A percentile compares a stretch with the other conserved stretches of the same genome.
Conservation (phyloP, 2,329 filamentous ascomycete species). For the Clarireedia monteithiana region DNA sequence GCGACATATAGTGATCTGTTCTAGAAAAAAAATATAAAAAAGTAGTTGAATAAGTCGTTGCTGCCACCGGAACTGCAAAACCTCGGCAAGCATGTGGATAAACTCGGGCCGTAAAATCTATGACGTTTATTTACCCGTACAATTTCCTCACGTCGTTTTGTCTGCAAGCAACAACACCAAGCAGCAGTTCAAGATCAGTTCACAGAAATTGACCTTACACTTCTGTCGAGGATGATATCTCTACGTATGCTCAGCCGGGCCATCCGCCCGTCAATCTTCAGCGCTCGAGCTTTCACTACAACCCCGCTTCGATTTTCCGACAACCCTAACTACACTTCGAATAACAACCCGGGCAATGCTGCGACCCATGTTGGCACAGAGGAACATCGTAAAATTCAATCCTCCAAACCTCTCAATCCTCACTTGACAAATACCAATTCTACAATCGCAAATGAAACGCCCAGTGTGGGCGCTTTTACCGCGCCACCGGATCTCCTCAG, state of each 20-base stretch:
- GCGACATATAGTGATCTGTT: too few relatives aligned
- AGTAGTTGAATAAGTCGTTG: background rate
- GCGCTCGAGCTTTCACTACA: conserved; percentile 2
- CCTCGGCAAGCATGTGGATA: background rate
- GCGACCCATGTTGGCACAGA: conserved; percentile 42
- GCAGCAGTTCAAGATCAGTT: background rate
- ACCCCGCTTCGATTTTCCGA: conserved; percentile 3
- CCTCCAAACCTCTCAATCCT: conserved; percentile 49
- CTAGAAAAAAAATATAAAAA: too few relatives aligned
- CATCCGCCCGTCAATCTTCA: background rate
- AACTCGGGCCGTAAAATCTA: background rate
- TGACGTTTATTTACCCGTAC: background rate
- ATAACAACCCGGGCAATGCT: conserved; percentile 21
- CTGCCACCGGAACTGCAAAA: background rate
- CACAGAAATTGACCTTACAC: background rate
- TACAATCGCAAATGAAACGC: conserved; percentile 55
- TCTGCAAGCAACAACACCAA: background rate
- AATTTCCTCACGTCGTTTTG: background rate
- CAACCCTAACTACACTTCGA: background rate
- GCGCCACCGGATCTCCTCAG: conserved; percentile 53
- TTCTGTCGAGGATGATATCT: background rate
- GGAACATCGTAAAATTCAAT: conserved; percentile 48
- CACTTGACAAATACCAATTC: conserved; percentile 57
- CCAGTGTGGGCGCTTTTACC: conserved; percentile 46
- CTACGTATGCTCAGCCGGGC: conserved; percentile 1